phyloP scores from a whole-genome alignment of 371 early-diverging fungal genomes.

The Caulochytrium protostelioides region DNA sequence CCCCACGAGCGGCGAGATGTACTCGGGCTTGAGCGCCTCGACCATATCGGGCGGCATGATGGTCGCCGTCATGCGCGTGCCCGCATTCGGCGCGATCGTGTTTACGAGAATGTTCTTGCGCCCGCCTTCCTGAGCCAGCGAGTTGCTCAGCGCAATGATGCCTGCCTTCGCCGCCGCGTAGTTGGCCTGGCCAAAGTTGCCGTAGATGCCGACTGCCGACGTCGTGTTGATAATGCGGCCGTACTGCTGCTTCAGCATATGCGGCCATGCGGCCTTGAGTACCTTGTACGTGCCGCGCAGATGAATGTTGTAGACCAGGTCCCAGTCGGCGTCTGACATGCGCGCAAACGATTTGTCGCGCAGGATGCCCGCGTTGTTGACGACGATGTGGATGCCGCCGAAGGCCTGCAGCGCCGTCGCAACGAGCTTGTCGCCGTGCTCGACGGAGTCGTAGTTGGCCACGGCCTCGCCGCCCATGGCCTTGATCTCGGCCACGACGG shows the following conservation, averaged over 20 bases:
- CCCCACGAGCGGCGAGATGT: constrained; percentile 51
- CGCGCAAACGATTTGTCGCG: constrained; percentile 49
- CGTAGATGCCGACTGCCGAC: constrained; percentile 92
- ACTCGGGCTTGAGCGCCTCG: constrained; percentile 56
- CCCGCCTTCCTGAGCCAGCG: constrained; percentile 48
- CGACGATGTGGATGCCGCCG: constrained; percentile 44
- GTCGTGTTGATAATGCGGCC: constrained; percentile 44
- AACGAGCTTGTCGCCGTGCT: constrained; percentile 50
- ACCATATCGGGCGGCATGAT: constrained; percentile 55
- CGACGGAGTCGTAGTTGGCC: constrained; percentile 49
- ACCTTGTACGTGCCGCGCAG: constrained; percentile 47
- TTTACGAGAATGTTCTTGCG: constrained; percentile 44
- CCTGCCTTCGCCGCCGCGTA: constrained; percentile 56
- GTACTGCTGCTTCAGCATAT: constrained; percentile 46
- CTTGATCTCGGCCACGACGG: constrained; percentile 41
- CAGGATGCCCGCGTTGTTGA: constrained; percentile 54
- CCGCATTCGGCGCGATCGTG: constrained; percentile 55
- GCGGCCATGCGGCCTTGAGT: constrained; percentile 48
- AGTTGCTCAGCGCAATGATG: constrained; percentile 43
- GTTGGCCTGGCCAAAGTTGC: constrained; percentile 97
- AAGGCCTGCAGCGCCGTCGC: constrained; percentile 30
- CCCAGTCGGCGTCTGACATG: constrained; percentile 49
- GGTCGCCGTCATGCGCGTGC: constrained; percentile 57
- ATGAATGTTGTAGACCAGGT: constrained; percentile 42
- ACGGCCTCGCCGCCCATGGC: constrained; percentile 39